Percentiles rank a stretch among this genome's conserved stretches.
phyloP scores from a whole-genome alignment of 139 green algal genomes.

The Chlamydomonas incerta region DNA sequence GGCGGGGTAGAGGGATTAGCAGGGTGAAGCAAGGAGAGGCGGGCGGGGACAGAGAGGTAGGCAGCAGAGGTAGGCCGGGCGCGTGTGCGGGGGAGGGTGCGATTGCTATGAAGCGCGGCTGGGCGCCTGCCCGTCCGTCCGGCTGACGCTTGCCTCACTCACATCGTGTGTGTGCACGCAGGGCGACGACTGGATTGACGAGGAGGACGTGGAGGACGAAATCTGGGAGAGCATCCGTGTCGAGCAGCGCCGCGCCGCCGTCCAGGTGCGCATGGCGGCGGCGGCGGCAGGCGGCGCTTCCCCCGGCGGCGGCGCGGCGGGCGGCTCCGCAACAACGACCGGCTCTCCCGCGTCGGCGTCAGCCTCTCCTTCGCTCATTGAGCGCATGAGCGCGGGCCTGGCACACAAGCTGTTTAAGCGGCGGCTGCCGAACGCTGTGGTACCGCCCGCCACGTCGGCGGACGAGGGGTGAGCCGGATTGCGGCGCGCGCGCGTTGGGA shows the following conservation, averaged over 20 bases:
- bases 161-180: too few species aligned
- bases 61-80: too few species aligned
- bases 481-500: too few species aligned
- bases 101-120: too few species aligned
- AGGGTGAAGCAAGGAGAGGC: too few species aligned
- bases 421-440: conserved; percentile 14
- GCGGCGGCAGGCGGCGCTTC: background rate
- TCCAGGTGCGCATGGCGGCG: background rate
- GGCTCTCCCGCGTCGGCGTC: background rate
- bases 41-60: too few species aligned
- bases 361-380: background rate
- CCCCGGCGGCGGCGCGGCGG: background rate
- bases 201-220: conserved; percentile 53
- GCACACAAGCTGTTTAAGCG: conserved; percentile 27
- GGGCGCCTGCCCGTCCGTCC: too few species aligned
- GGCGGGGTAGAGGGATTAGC: too few species aligned
- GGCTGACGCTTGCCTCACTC: too few species aligned
- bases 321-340: background rate
- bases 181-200: conserved; percentile 47
- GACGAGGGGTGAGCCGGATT: background rate
- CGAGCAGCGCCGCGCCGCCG: conserved; percentile 17
- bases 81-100: too few species aligned
- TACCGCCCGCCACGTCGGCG: background rate
- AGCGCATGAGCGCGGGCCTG: background rate
- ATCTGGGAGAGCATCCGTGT: conserved; percentile 2